phyloP scores from a whole-genome alignment of 495 filamentous ascomycete genomes.

The Penicillium tannophilum region DNA sequence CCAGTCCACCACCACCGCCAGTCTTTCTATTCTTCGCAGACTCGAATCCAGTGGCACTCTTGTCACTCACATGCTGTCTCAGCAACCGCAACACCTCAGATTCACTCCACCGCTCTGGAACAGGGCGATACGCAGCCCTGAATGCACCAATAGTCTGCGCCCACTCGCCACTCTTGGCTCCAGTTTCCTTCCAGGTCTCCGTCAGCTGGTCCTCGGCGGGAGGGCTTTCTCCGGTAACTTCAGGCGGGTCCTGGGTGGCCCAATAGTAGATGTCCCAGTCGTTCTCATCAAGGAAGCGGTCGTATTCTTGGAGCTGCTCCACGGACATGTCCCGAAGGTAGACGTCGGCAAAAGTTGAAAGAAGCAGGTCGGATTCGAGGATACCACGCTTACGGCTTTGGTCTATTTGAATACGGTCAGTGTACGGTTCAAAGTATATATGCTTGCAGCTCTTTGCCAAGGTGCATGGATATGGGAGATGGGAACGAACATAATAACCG shows the following conservation, averaged over 20 bases:
- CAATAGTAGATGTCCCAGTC: constrained; percentile 99
- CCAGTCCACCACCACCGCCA: constrained; percentile 52
- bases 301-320: constrained; percentile 79
- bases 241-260: constrained; percentile 86
- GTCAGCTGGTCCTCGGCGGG: constrained; percentile 47
- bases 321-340: constrained; percentile 73
- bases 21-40: constrained; percentile 49
- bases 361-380: constrained; percentile 91
- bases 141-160: constrained; percentile 93
- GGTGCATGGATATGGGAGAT: neutral
- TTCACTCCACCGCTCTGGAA: constrained; percentile 79
- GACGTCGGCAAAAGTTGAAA: constrained; percentile 89
- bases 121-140: constrained; percentile 89
- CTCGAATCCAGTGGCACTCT: constrained; percentile 55
- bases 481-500: constrained; percentile 79
- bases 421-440: neutral
- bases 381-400: constrained; percentile 97
- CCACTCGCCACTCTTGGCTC: constrained; percentile 77
- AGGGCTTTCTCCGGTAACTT: constrained; percentile 37
- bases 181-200: constrained; percentile 57
- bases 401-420: constrained; percentile 54
- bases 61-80: constrained; percentile 73
- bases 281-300: constrained; percentile 95
- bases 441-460: neutral
- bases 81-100: constrained; percentile 77